Conservation (phyloP, 202 grass and related monocot genomes). For the Musa balbisiana region DNA sequence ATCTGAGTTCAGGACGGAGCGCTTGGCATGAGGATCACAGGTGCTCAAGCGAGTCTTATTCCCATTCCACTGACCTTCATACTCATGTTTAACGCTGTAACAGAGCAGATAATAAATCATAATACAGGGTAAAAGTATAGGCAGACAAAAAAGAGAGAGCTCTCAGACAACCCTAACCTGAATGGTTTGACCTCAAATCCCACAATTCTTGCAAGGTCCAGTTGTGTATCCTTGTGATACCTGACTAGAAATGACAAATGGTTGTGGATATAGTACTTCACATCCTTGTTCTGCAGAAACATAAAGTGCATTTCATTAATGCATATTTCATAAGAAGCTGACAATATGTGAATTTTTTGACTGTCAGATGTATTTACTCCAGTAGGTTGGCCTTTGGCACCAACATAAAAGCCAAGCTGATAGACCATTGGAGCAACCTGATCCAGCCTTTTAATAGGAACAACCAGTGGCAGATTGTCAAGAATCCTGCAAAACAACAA, state of each 20-base stretch:
- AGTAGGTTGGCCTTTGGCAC: constrained; percentile 40
- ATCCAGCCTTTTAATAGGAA: constrained; percentile 16
- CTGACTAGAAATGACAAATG: constrained; percentile 88
- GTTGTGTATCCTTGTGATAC: constrained; percentile 75
- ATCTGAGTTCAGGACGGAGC: constrained; percentile 29
- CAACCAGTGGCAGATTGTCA: constrained; percentile 24
- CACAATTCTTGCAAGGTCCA: constrained; percentile 73
- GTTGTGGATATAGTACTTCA: constrained; percentile 88
- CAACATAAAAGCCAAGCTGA: constrained; percentile 67
- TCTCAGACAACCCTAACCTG: constrained; percentile 34
- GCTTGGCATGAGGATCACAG: constrained; percentile 57
- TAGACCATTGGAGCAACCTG: constrained; percentile 23
- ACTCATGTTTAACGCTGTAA: constrained; percentile 48
- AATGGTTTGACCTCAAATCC: constrained; percentile 91
- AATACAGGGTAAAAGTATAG: background rate
- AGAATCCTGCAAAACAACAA: constrained; percentile 25
- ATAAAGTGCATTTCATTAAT: background rate
- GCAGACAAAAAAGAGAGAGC: background rate
- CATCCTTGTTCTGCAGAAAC: constrained; percentile 68
- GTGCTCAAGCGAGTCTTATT: constrained; percentile 50
- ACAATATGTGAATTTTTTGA: background rate
- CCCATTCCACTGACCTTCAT: constrained; percentile 43
- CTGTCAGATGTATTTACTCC: constrained; percentile 35
- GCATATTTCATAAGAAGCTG: background rate
- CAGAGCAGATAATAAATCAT: background rate